Evolutionary conservation across 106 monocot genomes (phyloP).

Genomic region (Hemerocallis citrina): DNA sequence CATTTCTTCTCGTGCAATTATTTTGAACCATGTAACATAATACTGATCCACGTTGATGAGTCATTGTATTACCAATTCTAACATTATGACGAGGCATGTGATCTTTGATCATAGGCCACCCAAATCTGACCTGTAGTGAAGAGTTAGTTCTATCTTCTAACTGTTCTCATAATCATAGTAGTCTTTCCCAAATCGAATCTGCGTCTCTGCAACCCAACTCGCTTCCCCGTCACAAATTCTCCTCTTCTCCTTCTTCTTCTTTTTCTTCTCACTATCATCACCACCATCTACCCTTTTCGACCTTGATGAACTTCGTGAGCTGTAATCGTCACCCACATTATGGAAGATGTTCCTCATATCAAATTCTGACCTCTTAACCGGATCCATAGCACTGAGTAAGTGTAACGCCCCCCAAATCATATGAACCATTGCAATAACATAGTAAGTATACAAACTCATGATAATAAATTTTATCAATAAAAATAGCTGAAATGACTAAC

Average conservation of each 20-base stretch:
- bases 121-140: constrained; percentile 24
- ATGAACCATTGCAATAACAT: too few relatives aligned
- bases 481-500: too few relatives aligned
- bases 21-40: constrained; percentile 21
- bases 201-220: neutral
- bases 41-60: constrained; percentile 7
- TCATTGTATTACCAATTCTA: neutral
- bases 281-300: constrained; percentile 9
- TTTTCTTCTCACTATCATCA: too few relatives aligned
- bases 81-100: constrained; percentile 18
- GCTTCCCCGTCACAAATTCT: too few relatives aligned
- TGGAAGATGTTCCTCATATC: constrained; percentile 11
- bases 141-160: neutral
- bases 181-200: too few relatives aligned
- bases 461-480: too few relatives aligned
- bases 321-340: neutral
- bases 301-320: constrained; percentile 6
- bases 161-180: constrained; percentile 10
- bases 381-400: too few relatives aligned
- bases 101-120: constrained; percentile 19
- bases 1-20: neutral
- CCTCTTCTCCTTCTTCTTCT: too few relatives aligned
- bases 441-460: too few relatives aligned
- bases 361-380: constrained; percentile 21
- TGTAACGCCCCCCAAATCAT: too few relatives aligned